These are phyloP conservation scores for Daphne laureola DNA, from an alignment of 441 rosid species.

Conservation along the genomic window DNA sequence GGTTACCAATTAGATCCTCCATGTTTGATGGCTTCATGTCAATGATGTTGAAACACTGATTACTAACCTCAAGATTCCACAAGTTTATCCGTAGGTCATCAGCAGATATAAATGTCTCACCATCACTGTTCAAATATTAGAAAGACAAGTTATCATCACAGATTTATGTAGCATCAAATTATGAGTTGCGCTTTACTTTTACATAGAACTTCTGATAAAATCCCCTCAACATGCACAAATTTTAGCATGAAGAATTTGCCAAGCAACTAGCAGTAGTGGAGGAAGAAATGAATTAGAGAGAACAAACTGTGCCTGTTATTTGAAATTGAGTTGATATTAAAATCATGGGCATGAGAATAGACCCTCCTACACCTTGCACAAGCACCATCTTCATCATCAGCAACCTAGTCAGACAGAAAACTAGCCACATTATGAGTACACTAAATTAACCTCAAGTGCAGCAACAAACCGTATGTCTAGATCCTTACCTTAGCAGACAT, in stretches of 20 bases:
- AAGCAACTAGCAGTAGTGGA: conserved; percentile 2
- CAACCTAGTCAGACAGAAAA: conserved; percentile 36
- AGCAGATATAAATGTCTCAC: conserved; percentile 75
- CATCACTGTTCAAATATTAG: conserved; percentile 46
- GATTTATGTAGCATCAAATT: conserved; percentile 12
- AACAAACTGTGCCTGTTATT: conserved; percentile 62
- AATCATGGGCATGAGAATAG: conserved; percentile 70
- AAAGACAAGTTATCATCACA: conserved; percentile 16
- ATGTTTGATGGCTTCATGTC: conserved; percentile 66
- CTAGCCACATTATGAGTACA: conserved; percentile 13
- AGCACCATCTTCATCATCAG: conserved; percentile 30
- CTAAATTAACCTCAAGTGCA: not conserved
- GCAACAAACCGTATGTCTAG: not conserved
- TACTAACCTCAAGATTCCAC: conserved; percentile 66
- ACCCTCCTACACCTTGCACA: conserved; percentile 55
- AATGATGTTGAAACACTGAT: conserved; percentile 64
- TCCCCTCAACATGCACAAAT: not conserved
- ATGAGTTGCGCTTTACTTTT: not conserved
- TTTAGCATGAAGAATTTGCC: conserved; percentile 1
- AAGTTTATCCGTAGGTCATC: conserved; percentile 68
- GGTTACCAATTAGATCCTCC: conserved; percentile 71
- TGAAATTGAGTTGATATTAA: conserved; percentile 89
- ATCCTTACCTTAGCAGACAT: conserved; percentile 31
- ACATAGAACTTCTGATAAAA: not conserved
- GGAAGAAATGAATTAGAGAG: conserved; percentile 4